Base-by-base conservation (phyloP, 768 basidiomycete genomes). In the Pleurotus tuoliensis region DNA sequence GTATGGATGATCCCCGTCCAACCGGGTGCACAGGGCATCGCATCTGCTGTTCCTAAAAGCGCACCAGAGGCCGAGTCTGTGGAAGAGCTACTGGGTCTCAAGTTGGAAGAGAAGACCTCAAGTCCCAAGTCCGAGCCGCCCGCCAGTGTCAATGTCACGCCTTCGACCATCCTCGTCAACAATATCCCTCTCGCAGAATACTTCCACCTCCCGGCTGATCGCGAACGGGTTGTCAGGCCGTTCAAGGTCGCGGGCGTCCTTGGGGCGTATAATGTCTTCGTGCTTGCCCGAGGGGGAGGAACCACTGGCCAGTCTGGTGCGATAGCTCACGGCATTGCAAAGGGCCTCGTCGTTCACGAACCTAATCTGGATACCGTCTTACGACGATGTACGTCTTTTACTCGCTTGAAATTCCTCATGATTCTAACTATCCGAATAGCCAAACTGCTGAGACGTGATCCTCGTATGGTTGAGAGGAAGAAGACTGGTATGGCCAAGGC, bases 391-490 rank as follows among this genome's bases (percentile, higher is more conserved):
- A 65, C 45, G 82, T 72, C 24, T 2, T 37, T 20, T 4, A 8
- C 38, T 16, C 58, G 39, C n/a, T 40, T 22, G 5, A 11, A 3
- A 16, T 41, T 5, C 37, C 9, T 37, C 11, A 11, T n/a, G 15
- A 11, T 41, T 22, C 12, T 20, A 8, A 30, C 34, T 41, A 20
- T 13, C 13, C 52, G 59, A 47, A 59, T 57, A 97, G 95, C 91
- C 58, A 88, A 92, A 76, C 75, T 95, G 47, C 72, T 93, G 57
- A 84, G 85, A 69, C 86, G 95, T 64, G 96, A 99, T 77, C 93
- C 94, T 46, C 88, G 97, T 71, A 92, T 96, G 92, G 95, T 97
- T 27, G 96, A 99, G 74, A 82, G 96, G 64, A 99, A 99, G 77
- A 99, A 99, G 82, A 92, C 96, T 13, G 92, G 92, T 57, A 71